Base-by-base conservation (phyloP, 139 green algal genomes). In the Trebouxia sp. region DNA sequence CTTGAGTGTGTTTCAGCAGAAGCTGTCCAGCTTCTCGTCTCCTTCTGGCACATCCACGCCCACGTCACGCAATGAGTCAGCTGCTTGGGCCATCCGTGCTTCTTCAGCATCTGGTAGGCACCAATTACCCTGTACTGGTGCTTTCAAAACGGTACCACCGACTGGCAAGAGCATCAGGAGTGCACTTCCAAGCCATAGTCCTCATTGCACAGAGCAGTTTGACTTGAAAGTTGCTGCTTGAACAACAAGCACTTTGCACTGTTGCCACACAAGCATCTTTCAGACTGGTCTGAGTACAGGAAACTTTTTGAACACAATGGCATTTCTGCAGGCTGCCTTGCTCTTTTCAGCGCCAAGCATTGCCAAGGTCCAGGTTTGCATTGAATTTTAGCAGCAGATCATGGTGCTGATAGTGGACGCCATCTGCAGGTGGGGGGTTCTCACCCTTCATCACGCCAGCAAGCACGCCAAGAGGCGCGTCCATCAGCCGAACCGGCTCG, bases 1-100 rank as follows among this genome's bases (percentile, higher is more conserved):
- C 39, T 26, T 77, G 69, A 77, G 69, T 56, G 69, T 56, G 69
- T 77, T 77, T 55, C 69, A 77, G 69, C 41, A 51, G 41, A 77
- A 77, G 39, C 69, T 77, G 39, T 56, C 42, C 24, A 53, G 41
- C 41, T 77, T 77, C 69, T 77, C 69, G 37, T 77, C 69, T 37
- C 69, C 69, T 39, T 77, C 69, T 39, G 69, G 41, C 69, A 77
- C 69, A 12, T 72, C 62, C 38, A 77, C 41, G 7, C 69, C 69
- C 69, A 77, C 22, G 26, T 26, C 69, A 26, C 69, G 69, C 42
- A 48, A 53, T 51, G 69, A 77, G 39, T 77, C 69, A 53, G 69
- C 69, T 32, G 69, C 69, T 11, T 77, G 69, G 69, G 42, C 69
- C 41, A 77, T 77, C 6, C 69, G 69, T 24, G 69, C 69, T 41